These are phyloP conservation scores for Aspergillus transmontanensis DNA, from an alignment of 2,329 filamentous ascomycete genomes.

Conservation along the genomic window DNA sequence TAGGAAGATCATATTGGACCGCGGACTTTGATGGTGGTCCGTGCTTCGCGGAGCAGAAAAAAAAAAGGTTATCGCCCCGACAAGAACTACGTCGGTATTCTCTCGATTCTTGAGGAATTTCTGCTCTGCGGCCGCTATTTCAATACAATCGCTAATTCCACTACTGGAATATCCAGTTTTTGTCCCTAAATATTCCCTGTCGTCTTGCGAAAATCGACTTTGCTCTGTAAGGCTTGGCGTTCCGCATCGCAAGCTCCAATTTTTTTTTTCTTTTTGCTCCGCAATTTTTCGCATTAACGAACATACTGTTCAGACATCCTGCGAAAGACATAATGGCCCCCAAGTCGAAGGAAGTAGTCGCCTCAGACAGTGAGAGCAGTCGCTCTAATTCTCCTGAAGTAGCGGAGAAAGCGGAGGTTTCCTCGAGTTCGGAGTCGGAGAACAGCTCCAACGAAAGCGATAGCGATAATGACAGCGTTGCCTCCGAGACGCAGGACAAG, in stretches of 20 bases:
- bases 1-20: slow-evolving; percentile 28
- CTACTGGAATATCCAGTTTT: not conserved
- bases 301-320: not conserved
- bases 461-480: slow-evolving; percentile 17
- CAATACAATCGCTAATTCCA: not conserved
- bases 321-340: slow-evolving; percentile 25
- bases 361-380: slow-evolving; percentile 13
- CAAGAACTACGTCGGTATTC: slow-evolving; percentile 10
- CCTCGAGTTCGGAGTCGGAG: slow-evolving; percentile 15
- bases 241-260: slow-evolving; percentile 15
- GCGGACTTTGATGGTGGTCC: slow-evolving; percentile 37
- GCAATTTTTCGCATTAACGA: not conserved
- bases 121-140: not conserved
- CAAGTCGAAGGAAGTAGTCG: slow-evolving; percentile 25
- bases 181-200: not conserved
- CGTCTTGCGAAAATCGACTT: not conserved
- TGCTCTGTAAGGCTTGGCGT: slow-evolving; percentile 3
- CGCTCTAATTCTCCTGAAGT: slow-evolving; percentile 15
- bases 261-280: slow-evolving; percentile 4
- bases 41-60: slow-evolving; percentile 45
- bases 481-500: slow-evolving; percentile 8
- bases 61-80: slow-evolving; percentile 36
- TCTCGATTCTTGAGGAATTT: slow-evolving; percentile 11
- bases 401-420: slow-evolving; percentile 8
- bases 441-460: slow-evolving; percentile 15